Conservation (phyloP, 2,329 filamentous ascomycete genomes). For the Chaetomium globosum region DNA sequence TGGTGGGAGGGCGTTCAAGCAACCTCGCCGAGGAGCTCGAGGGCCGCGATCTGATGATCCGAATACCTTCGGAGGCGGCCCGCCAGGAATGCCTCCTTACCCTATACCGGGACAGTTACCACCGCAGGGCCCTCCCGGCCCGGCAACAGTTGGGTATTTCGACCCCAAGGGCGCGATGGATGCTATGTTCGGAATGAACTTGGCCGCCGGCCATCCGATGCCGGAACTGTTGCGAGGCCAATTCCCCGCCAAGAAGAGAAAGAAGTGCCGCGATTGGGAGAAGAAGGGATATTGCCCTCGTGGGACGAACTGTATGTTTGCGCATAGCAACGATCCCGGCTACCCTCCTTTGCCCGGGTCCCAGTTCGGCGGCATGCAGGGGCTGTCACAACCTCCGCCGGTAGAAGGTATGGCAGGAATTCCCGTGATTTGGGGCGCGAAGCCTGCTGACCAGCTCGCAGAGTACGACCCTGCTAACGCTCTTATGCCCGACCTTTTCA, state of each 20-base stretch:
- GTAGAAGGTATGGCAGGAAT: slow-evolving; percentile 41
- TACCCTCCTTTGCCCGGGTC: slow-evolving; percentile 41
- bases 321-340: slow-evolving; percentile 63
- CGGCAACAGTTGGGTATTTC: slow-evolving; percentile 27
- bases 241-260: slow-evolving; percentile 43
- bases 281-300: slow-evolving; percentile 71
- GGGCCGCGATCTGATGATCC: slow-evolving; percentile 36
- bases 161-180: slow-evolving; percentile 25
- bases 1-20: slow-evolving; percentile 58
- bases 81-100: slow-evolving; percentile 42
- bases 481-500: slow-evolving; percentile 35
- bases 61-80: background rate
- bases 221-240: slow-evolving; percentile 18
- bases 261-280: slow-evolving; percentile 71
- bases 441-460: slow-evolving; percentile 31
- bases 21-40: slow-evolving; percentile 57
- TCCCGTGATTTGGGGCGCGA: background rate
- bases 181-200: slow-evolving; percentile 23
- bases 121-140: slow-evolving; percentile 28
- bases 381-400: slow-evolving; percentile 37
- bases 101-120: slow-evolving; percentile 40
- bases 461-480: slow-evolving; percentile 64
- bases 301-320: slow-evolving; percentile 67
- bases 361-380: slow-evolving; percentile 16
- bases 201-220: slow-evolving; percentile 26